A percentile compares a stretch with the other conserved stretches of the same genome.
Conservation (phyloP, 176 grass and related monocot genomes). For the Triticum turgidum region DNA sequence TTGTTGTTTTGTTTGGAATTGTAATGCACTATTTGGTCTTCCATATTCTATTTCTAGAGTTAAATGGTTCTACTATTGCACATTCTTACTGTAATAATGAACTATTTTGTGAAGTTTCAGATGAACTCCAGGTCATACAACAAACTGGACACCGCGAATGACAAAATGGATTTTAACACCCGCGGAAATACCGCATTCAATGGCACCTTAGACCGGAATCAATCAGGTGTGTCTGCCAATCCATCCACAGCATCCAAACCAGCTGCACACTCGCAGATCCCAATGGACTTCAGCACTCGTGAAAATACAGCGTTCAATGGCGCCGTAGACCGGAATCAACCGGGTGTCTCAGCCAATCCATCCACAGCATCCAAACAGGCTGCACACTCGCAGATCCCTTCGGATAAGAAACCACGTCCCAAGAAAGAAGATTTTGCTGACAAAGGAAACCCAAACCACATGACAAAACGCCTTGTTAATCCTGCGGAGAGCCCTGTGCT, state of each 20-base stretch:
- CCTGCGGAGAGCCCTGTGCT: neutral
- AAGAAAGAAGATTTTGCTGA: constrained; percentile 32
- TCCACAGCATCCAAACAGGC: constrained; percentile 27
- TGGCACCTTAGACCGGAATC: constrained; percentile 30
- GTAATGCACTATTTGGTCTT: neutral
- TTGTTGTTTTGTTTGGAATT: constrained; percentile 6
- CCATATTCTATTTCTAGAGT: neutral
- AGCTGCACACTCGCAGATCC: constrained; percentile 10
- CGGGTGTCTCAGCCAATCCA: constrained; percentile 23
- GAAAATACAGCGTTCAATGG: constrained; percentile 10
- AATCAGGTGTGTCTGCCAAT: neutral
- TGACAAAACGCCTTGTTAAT: neutral
- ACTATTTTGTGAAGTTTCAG: constrained; percentile 34
- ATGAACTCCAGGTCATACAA: constrained; percentile 52
- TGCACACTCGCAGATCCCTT: constrained; percentile 13
- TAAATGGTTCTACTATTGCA: neutral
- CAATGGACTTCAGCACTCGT: constrained; percentile 32
- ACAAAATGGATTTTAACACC: constrained; percentile 34
- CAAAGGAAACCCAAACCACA: neutral
- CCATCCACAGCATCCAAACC: neutral
- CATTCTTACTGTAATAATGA: neutral
- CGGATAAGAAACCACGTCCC: constrained; percentile 30
- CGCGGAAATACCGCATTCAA: neutral
- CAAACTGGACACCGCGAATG: constrained; percentile 34
- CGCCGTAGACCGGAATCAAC: constrained; percentile 27